Conservation (phyloP, 257 asterid species). For the Salvia hispanica region DNA sequence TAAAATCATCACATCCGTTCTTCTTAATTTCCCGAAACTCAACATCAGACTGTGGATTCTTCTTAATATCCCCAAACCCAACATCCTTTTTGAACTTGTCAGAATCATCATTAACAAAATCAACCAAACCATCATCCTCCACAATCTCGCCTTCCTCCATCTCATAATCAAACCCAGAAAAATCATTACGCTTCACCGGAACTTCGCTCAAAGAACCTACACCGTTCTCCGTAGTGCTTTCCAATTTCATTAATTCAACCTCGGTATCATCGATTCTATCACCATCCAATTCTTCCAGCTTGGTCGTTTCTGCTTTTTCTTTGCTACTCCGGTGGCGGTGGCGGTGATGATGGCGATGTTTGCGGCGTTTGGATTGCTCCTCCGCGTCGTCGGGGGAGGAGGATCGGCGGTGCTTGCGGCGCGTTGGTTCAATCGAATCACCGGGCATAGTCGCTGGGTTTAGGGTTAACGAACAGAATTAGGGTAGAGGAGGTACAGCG, state of each 20-base stretch:
- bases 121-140: slow-evolving; percentile 57
- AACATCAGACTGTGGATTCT: slow-evolving; percentile 41
- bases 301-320: slow-evolving; percentile 35
- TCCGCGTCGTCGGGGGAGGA: slow-evolving; percentile 64
- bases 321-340: slow-evolving; percentile 62
- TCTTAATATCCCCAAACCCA: slow-evolving; percentile 51
- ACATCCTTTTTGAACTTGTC: slow-evolving; percentile 43
- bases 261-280: slow-evolving; percentile 36
- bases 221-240: slow-evolving; percentile 27
- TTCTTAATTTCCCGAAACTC: slow-evolving; percentile 51
- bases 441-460: slow-evolving; percentile 51
- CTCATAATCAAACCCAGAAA: slow-evolving; percentile 67
- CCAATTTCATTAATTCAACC: slow-evolving; percentile 35
- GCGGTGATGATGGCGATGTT: slow-evolving; percentile 77
- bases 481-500: slow-evolving; percentile 3
- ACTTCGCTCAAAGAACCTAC: slow-evolving; percentile 34
- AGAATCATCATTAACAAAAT: slow-evolving; percentile 27
- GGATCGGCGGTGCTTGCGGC: slow-evolving; percentile 72
- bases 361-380: slow-evolving; percentile 79
- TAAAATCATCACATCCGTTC: slow-evolving; percentile 34
- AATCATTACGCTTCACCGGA: slow-evolving; percentile 40
- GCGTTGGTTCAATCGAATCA: slow-evolving; percentile 63
- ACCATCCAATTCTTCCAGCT: slow-evolving; percentile 33
- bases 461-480: slow-evolving; percentile 25
- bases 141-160: slow-evolving; percentile 98